These are phyloP conservation scores for Pichia sp. DNA, from an alignment of 1,139 yeast genomes.

Conservation along the genomic window DNA sequence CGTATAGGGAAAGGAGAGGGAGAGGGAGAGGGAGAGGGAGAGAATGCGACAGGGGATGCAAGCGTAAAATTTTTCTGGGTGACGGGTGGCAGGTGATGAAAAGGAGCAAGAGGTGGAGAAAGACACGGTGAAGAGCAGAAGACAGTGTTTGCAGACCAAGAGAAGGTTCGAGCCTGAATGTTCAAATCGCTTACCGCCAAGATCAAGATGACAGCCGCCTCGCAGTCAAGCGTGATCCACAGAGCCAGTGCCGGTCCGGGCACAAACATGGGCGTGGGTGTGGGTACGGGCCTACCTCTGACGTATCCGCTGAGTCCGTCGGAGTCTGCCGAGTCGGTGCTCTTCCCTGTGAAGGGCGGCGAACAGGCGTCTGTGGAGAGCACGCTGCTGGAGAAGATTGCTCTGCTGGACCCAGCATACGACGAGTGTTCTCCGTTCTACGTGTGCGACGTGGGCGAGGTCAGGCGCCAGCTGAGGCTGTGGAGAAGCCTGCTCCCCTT, in stretches of 20 bases:
- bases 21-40: too few species aligned
- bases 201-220: conserved; percentile 9
- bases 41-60: too few species aligned
- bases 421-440: conserved; percentile 78
- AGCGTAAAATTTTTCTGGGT: too few species aligned
- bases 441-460: conserved; percentile 60
- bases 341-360: background rate
- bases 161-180: conserved; percentile 3
- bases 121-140: too few species aligned
- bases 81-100: too few species aligned
- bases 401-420: background rate
- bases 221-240: conserved; percentile 5
- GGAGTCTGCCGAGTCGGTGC: conserved; percentile 7
- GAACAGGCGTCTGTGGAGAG: conserved; percentile 1
- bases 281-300: background rate
- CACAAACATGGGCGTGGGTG: background rate
- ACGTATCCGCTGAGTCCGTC: conserved; percentile 15
- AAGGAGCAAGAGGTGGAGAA: too few species aligned
- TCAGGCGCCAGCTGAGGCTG: too few species aligned
- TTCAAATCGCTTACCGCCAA: conserved; percentile 10
- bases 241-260: background rate
- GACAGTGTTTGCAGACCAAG: too few species aligned
- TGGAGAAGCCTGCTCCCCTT: conserved; percentile 47
- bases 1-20: too few species aligned
- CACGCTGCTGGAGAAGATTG: conserved; percentile 3